phyloP scores from a whole-genome alignment of 169 alveolate species.

The Condylostoma magnum region DNA sequence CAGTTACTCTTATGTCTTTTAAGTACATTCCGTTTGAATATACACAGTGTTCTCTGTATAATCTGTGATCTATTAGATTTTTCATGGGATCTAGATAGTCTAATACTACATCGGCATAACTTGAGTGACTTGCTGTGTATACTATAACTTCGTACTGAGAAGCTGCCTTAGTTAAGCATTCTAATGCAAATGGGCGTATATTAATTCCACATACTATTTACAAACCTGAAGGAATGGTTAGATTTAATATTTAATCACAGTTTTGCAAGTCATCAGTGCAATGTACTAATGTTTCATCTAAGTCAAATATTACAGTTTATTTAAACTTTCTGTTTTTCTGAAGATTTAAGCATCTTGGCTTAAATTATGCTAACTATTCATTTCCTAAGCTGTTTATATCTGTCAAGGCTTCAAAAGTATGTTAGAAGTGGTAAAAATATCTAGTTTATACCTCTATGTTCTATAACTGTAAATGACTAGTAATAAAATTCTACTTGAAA shows the following conservation, averaged over 20 bases:
- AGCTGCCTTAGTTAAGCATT: conserved; percentile 58
- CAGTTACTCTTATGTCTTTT: conserved; percentile 78
- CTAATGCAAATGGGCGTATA: conserved; percentile 68
- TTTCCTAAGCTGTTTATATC: neutral
- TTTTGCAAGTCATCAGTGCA: conserved; percentile 48
- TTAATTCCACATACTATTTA: conserved; percentile 69
- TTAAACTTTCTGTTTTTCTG: conserved; percentile 2
- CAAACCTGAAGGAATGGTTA: conserved; percentile 56
- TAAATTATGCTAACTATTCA: neutral
- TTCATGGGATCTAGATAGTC: conserved; percentile 76
- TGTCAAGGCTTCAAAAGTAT: conserved; percentile 29
- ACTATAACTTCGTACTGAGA: conserved; percentile 71
- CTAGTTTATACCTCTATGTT: no score
- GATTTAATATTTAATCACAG: conserved; percentile 41
- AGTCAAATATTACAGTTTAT: conserved; percentile 68
- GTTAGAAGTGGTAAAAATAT: conserved; percentile 19
- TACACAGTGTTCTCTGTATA: conserved; percentile 74
- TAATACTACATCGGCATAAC: conserved; percentile 80
- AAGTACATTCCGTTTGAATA: conserved; percentile 58
- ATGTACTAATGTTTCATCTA: conserved; percentile 85
- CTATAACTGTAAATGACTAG: no score
- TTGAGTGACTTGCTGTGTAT: conserved; percentile 79
- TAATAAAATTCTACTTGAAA: no score
- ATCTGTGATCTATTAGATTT: conserved; percentile 61
- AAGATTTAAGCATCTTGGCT: neutral